Evolutionary conservation across 768 basidiomycete species (phyloP).

Genomic region (Podaxis sp.): DNA sequence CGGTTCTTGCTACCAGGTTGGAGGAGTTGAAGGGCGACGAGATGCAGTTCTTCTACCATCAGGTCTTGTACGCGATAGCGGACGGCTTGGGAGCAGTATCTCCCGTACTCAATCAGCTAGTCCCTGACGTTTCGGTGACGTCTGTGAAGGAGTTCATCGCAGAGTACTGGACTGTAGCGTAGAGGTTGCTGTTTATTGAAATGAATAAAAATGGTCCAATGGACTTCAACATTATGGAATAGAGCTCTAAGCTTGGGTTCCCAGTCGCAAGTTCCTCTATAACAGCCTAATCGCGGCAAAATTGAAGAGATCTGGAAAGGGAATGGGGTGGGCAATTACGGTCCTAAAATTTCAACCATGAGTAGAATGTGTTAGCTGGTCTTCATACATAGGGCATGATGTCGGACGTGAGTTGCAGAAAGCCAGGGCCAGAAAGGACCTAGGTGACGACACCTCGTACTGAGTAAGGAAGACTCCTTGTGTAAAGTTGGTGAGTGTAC

Average conservation of each 20-base stretch:
- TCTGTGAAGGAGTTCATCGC: neutral
- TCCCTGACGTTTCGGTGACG: neutral
- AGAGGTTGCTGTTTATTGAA: neutral
- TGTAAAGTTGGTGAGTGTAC: too few relatives aligned
- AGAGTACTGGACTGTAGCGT: neutral
- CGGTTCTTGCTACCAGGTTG: neutral
- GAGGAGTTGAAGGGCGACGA: neutral
- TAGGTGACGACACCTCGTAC: too few relatives aligned
- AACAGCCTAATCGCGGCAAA: too few relatives aligned
- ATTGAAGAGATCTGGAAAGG: too few relatives aligned
- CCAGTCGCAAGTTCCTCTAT: too few relatives aligned
- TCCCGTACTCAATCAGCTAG: neutral
- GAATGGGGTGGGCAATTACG: too few relatives aligned
- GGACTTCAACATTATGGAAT: neutral
- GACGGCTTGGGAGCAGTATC: neutral
- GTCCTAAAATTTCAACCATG: too few relatives aligned
- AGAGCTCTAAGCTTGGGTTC: neutral
- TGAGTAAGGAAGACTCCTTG: too few relatives aligned
- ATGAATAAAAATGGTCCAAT: neutral
- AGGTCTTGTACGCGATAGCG: neutral
- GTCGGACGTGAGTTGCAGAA: too few relatives aligned
- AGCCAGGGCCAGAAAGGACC: too few relatives aligned
- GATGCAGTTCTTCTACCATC: neutral
- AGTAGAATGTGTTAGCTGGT: too few relatives aligned
- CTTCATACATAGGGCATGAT: too few relatives aligned